Percentiles rank a stretch among this genome's conserved stretches.
phyloP scores from a whole-genome alignment of 177 flowering plant species.

The Telopea speciosissima region DNA sequence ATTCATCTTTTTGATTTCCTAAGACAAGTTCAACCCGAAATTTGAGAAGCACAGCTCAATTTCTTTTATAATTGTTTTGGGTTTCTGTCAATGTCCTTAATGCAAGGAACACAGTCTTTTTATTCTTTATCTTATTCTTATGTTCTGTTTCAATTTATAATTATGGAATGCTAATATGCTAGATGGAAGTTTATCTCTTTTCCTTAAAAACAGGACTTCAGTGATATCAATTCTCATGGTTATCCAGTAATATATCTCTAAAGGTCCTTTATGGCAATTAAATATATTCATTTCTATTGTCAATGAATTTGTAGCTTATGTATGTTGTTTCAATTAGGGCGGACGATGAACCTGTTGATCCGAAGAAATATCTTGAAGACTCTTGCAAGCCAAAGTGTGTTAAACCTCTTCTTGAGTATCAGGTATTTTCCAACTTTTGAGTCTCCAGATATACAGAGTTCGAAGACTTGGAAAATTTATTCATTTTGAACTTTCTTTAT shows the following conservation, averaged over 20 bases:
- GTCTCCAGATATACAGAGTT: not conserved
- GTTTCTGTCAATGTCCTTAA: no score
- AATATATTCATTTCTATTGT: not conserved
- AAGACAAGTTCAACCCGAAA: no score
- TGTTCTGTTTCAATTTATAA: no score
- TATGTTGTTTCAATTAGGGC: slow-evolving; percentile 12
- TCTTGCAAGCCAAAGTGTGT: slow-evolving; percentile 24
- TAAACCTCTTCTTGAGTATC: slow-evolving; percentile 14
- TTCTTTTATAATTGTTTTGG: no score
- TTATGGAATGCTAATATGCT: no score
- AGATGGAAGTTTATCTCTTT: no score
- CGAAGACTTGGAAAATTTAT: not conserved
- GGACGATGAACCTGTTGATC: slow-evolving; percentile 17
- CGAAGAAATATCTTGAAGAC: slow-evolving; percentile 15
- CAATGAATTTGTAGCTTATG: not conserved
- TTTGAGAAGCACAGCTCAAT: no score
- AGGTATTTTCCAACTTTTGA: slow-evolving; percentile 7
- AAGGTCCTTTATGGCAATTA: not conserved
- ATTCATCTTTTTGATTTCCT: no score
- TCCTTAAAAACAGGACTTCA: no score
- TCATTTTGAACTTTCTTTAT: not conserved
- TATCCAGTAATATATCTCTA: not conserved
- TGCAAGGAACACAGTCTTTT: no score
- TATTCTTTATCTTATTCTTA: no score
- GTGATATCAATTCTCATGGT: no score